phyloP scores from a whole-genome alignment of 75 land plant genomes.

The Cryptomeria japonica region DNA sequence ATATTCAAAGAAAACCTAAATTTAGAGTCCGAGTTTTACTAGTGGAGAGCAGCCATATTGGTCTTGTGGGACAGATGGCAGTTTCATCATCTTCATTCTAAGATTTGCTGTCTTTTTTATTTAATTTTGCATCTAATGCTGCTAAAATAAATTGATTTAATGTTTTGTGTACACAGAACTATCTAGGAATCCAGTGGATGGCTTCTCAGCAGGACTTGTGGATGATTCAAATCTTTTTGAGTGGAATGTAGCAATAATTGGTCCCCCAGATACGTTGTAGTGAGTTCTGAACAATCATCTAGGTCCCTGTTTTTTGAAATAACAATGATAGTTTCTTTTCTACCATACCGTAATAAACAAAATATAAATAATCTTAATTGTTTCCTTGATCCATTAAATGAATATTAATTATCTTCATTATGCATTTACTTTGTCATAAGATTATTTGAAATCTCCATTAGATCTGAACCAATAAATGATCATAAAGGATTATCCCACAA shows the following conservation, averaged over 20 bases:
- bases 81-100: neutral
- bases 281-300: conserved; percentile 31
- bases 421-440: neutral
- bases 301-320: neutral
- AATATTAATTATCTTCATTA: neutral
- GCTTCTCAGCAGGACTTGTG: conserved; percentile 88
- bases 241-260: conserved; percentile 93
- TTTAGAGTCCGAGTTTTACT: neutral
- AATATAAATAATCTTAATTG: neutral
- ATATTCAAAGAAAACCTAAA: neutral
- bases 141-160: neutral
- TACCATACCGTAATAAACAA: neutral
- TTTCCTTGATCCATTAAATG: neutral
- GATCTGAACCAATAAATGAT: neutral
- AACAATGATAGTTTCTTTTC: neutral
- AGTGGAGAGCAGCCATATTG: neutral
- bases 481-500: neutral
- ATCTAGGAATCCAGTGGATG: conserved; percentile 82
- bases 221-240: conserved; percentile 90
- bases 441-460: neutral
- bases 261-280: conserved; percentile 94
- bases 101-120: neutral
- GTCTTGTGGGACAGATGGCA: neutral
- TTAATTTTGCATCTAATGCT: neutral
- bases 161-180: conserved; percentile 49